These are phyloP conservation scores for Glonium stellatum DNA, from an alignment of 495 filamentous ascomycete genomes.

Conservation along the genomic window DNA sequence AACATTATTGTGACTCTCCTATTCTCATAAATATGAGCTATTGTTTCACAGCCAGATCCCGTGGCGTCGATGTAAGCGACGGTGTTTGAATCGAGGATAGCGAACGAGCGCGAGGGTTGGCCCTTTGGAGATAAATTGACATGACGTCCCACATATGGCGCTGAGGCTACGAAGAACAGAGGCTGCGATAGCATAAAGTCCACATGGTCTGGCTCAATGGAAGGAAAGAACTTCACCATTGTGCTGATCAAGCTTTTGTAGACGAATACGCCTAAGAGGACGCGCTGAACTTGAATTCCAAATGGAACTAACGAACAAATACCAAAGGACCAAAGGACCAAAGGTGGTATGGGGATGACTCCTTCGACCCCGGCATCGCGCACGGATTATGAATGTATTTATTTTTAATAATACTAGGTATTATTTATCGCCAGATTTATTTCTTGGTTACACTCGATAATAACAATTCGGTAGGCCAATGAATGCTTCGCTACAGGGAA, in stretches of 20 bases:
- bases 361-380: too few species aligned
- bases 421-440: too few species aligned
- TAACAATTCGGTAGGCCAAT: too few species aligned
- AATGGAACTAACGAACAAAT: too few species aligned
- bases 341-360: too few species aligned
- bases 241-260: not conserved
- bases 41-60: slow-evolving; percentile 65
- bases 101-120: slow-evolving; percentile 43
- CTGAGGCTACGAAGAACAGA: slow-evolving; percentile 19
- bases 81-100: slow-evolving; percentile 49
- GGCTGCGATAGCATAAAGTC: slow-evolving; percentile 13
- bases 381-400: too few species aligned
- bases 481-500: too few species aligned
- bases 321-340: too few species aligned
- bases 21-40: slow-evolving; percentile 68
- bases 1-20: slow-evolving; percentile 67
- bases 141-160: slow-evolving; percentile 9
- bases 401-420: too few species aligned
- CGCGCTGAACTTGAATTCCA: too few species aligned
- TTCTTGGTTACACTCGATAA: too few species aligned
- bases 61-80: slow-evolving; percentile 68
- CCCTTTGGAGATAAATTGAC: slow-evolving; percentile 18
- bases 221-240: slow-evolving; percentile 16
- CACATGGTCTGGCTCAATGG: slow-evolving; percentile 2
- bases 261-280: not conserved